phyloP scores from a whole-genome alignment of 805 yeast species.

The Yarrowia deformans region DNA sequence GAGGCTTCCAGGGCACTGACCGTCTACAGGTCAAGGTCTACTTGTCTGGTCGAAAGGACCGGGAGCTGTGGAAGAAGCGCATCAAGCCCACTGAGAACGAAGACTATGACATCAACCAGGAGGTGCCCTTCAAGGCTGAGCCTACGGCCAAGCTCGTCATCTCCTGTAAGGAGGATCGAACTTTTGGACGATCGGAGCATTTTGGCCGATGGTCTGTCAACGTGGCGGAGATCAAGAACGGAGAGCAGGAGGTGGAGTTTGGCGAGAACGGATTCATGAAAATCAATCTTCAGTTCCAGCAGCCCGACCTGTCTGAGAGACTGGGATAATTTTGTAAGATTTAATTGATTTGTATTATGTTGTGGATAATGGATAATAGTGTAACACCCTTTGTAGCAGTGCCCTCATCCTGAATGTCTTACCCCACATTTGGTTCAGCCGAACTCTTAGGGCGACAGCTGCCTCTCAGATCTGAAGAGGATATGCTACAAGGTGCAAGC shows the following conservation, averaged over 20 bases:
- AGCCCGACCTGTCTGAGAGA: conserved; percentile 33
- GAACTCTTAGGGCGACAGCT: too few relatives aligned
- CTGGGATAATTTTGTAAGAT: conserved; percentile 12
- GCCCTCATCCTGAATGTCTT: too few relatives aligned
- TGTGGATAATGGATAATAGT: too few relatives aligned
- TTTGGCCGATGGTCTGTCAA: conserved; percentile 32
- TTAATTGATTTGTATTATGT: conserved; percentile 7
- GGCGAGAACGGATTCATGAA: conserved; percentile 34
- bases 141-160: conserved; percentile 28
- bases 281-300: conserved; percentile 26
- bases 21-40: conserved; percentile 59
- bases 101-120: conserved; percentile 23
- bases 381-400: too few relatives aligned
- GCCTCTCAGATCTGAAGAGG: too few relatives aligned
- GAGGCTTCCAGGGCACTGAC: conserved; percentile 45
- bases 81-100: conserved; percentile 59
- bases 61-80: conserved; percentile 66
- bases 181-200: conserved; percentile 27
- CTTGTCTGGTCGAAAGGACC: conserved; percentile 53
- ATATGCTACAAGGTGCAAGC: too few relatives aligned
- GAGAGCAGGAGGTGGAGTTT: conserved; percentile 34
- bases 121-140: conserved; percentile 31
- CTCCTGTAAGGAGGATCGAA: conserved; percentile 22
- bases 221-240: conserved; percentile 31
- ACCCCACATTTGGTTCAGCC: too few relatives aligned